phyloP scores from a whole-genome alignment of 306 rosid genomes.

The Cicer judaicum region DNA sequence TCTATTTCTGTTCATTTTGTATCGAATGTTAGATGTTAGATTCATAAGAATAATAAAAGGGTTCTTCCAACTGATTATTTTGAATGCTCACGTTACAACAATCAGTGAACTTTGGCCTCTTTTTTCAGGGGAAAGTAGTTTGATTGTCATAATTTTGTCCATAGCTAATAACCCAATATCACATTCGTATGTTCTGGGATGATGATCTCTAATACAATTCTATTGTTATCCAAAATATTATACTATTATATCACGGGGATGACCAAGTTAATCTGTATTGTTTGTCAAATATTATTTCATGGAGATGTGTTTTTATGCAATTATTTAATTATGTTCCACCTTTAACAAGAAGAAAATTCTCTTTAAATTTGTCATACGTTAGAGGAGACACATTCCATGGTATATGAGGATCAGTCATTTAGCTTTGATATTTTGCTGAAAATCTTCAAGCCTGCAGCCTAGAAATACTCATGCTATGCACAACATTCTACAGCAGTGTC shows the following conservation, averaged over 20 bases:
- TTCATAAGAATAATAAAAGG: background rate
- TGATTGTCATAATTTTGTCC: background rate
- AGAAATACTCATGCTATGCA: background rate
- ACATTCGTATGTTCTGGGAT: background rate
- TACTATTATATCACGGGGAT: background rate
- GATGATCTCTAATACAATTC: background rate
- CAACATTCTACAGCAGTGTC: background rate
- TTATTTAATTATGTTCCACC: background rate
- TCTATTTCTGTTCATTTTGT: slow-evolving; percentile 1
- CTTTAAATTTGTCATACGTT: background rate
- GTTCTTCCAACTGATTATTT: slow-evolving; percentile 15
- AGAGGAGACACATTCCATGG: background rate
- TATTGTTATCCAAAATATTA: background rate
- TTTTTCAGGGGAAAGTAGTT: background rate
- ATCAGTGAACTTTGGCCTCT: background rate
- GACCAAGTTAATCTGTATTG: background rate
- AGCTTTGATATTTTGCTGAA: slow-evolving; percentile 13
- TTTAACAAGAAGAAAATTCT: background rate
- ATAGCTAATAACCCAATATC: background rate
- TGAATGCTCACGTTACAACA: background rate
- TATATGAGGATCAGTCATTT: background rate
- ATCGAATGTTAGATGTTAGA: background rate
- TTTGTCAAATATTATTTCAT: background rate
- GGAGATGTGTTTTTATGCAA: background rate
- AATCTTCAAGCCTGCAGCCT: slow-evolving; percentile 3